A percentile compares a stretch with the other conserved stretches of the same genome.
Conservation (phyloP, 805 yeast species). For the Deakozyma indianensis region DNA sequence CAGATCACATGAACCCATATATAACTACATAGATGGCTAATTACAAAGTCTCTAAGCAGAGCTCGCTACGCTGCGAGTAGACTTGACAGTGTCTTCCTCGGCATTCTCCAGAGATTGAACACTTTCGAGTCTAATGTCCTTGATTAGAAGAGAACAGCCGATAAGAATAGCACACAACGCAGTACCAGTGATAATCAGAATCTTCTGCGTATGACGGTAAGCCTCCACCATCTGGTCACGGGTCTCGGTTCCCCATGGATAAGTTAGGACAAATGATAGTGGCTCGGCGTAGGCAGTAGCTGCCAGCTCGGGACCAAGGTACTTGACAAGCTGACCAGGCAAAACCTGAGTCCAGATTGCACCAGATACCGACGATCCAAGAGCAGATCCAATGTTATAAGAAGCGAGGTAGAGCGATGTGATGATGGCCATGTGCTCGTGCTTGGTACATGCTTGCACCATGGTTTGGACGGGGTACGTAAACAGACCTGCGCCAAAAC, state of each 20-base stretch:
- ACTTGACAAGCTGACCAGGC: constrained; percentile 28
- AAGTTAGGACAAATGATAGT: constrained; percentile 29
- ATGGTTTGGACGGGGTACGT: constrained; percentile 51
- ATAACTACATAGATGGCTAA: too few species aligned
- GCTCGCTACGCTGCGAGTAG: too few species aligned
- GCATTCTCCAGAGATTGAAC: constrained; percentile 9
- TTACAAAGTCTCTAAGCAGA: too few species aligned
- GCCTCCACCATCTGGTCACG: constrained; percentile 43
- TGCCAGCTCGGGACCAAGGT: constrained; percentile 27
- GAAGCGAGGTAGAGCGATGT: constrained; percentile 43
- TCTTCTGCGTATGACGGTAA: constrained; percentile 44
- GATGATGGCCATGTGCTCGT: constrained; percentile 50
- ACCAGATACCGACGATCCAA: constrained; percentile 52
- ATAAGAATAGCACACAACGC: constrained; percentile 41
- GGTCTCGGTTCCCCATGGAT: constrained; percentile 51
- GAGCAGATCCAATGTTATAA: constrained; percentile 48
- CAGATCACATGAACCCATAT: too few species aligned
- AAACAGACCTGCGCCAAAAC: constrained; percentile 64
- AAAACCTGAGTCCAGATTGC: constrained; percentile 56
- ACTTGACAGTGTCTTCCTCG: too few species aligned
- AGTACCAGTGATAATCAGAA: constrained; percentile 40
- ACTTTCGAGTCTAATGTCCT: constrained; percentile 32
- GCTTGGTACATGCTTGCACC: constrained; percentile 42
- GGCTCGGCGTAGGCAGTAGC: constrained; percentile 38
- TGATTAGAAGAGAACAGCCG: constrained; percentile 30